A percentile compares a stretch with the other conserved stretches of the same genome.
Conservation (phyloP, 352 stramenopile genomes). For the Globisporangium acanthophoron region DNA sequence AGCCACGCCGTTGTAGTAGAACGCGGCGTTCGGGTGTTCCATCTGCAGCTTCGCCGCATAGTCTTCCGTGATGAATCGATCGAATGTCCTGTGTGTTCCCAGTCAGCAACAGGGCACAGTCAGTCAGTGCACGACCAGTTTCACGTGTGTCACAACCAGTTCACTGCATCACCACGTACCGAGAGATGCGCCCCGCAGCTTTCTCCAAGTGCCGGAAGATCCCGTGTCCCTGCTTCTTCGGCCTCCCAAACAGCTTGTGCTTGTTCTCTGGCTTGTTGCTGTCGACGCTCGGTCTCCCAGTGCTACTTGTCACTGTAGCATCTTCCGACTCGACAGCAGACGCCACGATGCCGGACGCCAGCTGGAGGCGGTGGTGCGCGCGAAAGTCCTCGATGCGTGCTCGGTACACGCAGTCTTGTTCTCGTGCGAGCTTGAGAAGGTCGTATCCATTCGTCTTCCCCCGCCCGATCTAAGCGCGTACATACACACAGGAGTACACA, state of each 20-base stretch:
- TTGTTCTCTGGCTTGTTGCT: constrained; percentile 46
- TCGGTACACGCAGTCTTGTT: constrained; percentile 64
- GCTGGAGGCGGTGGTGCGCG: constrained; percentile 73
- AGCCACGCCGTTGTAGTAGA: constrained; percentile 49
- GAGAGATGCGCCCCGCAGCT: constrained; percentile 34
- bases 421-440: constrained; percentile 46
- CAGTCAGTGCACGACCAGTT: background rate
- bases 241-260: constrained; percentile 39
- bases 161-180: constrained; percentile 19
- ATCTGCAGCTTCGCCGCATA: constrained; percentile 44
- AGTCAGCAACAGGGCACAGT: constrained; percentile 1
- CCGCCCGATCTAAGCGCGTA: constrained; percentile 43
- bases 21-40: constrained; percentile 51
- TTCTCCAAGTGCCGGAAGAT: constrained; percentile 59
- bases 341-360: constrained; percentile 72
- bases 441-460: constrained; percentile 32
- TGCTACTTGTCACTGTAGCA: constrained; percentile 20
- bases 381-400: constrained; percentile 79
- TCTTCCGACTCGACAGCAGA: constrained; percentile 50
- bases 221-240: constrained; percentile 56
- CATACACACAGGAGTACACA: background rate
- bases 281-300: constrained; percentile 30
- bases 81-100: constrained; percentile 47
- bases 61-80: constrained; percentile 58
- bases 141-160: background rate